These are phyloP conservation scores for Dissophora ornata DNA, from an alignment of 192 early-diverging fungal species.

Conservation along the genomic window DNA sequence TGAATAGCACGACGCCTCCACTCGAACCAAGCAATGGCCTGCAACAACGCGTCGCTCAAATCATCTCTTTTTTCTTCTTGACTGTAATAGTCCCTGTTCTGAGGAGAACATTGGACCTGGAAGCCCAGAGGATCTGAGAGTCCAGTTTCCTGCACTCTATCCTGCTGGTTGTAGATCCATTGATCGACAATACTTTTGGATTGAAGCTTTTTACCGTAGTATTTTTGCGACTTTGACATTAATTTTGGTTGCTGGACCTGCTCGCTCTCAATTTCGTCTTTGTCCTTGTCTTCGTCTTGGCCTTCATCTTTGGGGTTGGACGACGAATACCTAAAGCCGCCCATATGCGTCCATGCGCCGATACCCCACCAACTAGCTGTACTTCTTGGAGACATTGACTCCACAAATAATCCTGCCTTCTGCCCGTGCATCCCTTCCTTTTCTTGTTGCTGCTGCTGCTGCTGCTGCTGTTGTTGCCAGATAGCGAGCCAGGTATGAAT, in stretches of 20 bases:
- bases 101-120: too few relatives aligned
- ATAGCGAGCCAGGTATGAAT: conserved; percentile 48
- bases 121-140: too few relatives aligned
- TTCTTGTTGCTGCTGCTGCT: not conserved
- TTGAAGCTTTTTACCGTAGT: conserved; percentile 42
- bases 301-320: not conserved
- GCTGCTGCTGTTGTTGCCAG: conserved; percentile 12
- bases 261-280: too few relatives aligned
- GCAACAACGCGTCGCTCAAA: conserved; percentile 60
- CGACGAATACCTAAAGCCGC: too few relatives aligned
- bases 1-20: conserved; percentile 51
- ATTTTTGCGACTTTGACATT: too few relatives aligned
- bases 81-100: conserved; percentile 31
- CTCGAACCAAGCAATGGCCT: conserved; percentile 61
- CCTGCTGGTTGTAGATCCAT: too few relatives aligned
- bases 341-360: conserved; percentile 2
- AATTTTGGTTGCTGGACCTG: too few relatives aligned
- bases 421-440: not conserved
- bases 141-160: too few relatives aligned
- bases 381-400: conserved; percentile 31
- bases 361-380: conserved; percentile 37
- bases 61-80: conserved; percentile 61
- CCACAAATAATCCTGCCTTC: conserved; percentile 9
- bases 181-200: conserved; percentile 22
- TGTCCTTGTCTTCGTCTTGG: not conserved